These are phyloP conservation scores for Aspergillus japonicus DNA, from an alignment of 2,329 filamentous ascomycete genomes.

Conservation along the genomic window DNA sequence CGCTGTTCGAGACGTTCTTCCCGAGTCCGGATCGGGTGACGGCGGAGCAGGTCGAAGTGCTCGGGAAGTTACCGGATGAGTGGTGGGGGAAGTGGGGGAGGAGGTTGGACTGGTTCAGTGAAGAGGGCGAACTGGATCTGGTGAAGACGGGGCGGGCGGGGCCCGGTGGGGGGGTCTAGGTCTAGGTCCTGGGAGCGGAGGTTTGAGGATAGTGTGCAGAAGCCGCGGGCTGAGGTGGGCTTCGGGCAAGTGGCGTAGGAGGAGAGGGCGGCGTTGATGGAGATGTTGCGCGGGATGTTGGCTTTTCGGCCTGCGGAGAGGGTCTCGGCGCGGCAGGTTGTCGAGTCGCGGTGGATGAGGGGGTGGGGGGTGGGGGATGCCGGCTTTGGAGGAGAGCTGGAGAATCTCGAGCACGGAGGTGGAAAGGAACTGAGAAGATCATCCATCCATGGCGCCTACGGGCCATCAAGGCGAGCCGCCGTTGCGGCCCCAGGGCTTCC, in stretches of 20 bases:
- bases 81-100: slow-evolving; percentile 26
- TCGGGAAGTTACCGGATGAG: slow-evolving; percentile 28
- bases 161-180: slow-evolving; percentile 1
- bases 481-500: no score
- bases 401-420: no score
- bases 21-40: slow-evolving; percentile 25
- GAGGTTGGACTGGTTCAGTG: slow-evolving; percentile 20
- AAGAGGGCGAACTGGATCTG: slow-evolving; percentile 19
- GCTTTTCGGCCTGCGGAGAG: slow-evolving; percentile 20
- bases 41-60: slow-evolving; percentile 27
- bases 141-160: slow-evolving; percentile 4
- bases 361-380: slow-evolving; percentile 20
- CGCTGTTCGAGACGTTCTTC: slow-evolving; percentile 28
- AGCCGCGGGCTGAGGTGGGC: slow-evolving; percentile 23
- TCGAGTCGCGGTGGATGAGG: slow-evolving; percentile 28
- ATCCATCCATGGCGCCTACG: no score
- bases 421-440: no score
- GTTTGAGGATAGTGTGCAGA: slow-evolving; percentile 25
- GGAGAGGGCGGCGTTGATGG: slow-evolving; percentile 24
- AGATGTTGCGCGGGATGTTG: slow-evolving; percentile 27
- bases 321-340: slow-evolving; percentile 20
- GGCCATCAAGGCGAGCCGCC: no score
- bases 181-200: slow-evolving; percentile 16
- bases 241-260: slow-evolving; percentile 15
- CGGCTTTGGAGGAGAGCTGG: slow-evolving; percentile 18